A percentile compares a stretch with the other conserved stretches of the same genome.
Conservation (phyloP, 768 basidiomycete genomes). For the Dioszegia aurantiaca region DNA sequence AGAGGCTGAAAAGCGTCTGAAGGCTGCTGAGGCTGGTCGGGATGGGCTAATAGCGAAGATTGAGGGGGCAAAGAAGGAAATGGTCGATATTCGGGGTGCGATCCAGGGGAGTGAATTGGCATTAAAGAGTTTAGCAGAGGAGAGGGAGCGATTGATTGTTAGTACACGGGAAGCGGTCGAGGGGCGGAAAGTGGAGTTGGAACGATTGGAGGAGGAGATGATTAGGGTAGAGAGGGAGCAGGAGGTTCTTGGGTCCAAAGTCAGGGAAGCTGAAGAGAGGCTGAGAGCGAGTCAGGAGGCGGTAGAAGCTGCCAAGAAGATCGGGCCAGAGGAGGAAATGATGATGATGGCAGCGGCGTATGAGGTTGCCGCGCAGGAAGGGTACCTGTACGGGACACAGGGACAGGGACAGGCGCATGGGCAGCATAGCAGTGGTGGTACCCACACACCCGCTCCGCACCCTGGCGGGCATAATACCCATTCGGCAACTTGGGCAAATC, state of each 20-base stretch:
- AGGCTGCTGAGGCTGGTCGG: conserved; percentile 63
- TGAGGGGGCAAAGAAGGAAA: conserved; percentile 35
- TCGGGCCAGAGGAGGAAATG: conserved; percentile 47
- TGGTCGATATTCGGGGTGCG: conserved; percentile 42
- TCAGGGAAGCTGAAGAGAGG: conserved; percentile 64
- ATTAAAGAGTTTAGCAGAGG: conserved; percentile 60
- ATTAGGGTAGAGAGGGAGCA: conserved; percentile 57
- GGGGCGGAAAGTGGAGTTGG: conserved; percentile 59
- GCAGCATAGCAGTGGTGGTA: too few species aligned
- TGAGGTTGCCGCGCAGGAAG: conserved; percentile 44
- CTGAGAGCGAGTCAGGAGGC: conserved; percentile 63
- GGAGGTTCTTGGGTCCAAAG: conserved; percentile 61
- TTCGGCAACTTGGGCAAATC: conserved; percentile 42
- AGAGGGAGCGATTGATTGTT: conserved; percentile 62
- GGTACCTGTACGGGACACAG: conserved; percentile 28
- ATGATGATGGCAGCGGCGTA: conserved; percentile 50
- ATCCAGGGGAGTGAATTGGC: conserved; percentile 60
- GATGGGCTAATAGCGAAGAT: conserved; percentile 55
- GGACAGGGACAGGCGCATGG: conserved; percentile 21
- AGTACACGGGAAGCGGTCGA: conserved; percentile 59
- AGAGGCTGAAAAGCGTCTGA: conserved; percentile 85
- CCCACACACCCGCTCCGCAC: conserved; percentile 8
- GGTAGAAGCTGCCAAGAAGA: conserved; percentile 55
- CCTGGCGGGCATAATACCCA: conserved; percentile 10
- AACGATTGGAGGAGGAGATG: conserved; percentile 56